Conservation (phyloP, 169 alveolate species). For the Eimeria necatrix region DNA sequence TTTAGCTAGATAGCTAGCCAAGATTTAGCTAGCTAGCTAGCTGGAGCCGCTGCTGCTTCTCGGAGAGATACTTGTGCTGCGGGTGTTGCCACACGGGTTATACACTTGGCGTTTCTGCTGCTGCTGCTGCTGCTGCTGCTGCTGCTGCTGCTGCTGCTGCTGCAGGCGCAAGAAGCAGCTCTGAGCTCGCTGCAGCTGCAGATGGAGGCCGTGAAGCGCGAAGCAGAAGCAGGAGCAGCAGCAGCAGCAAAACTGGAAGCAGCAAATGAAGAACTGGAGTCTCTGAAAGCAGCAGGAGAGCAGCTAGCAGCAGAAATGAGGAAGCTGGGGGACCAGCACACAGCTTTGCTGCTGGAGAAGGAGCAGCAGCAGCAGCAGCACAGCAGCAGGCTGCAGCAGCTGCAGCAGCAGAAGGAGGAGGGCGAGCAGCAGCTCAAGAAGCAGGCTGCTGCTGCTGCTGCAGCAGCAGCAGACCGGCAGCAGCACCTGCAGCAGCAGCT, state of each 20-base stretch:
- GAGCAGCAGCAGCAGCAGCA: slow-evolving; percentile 35
- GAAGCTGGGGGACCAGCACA: slow-evolving; percentile 75
- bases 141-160: slow-evolving; percentile 31
- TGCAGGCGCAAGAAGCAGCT: slow-evolving; percentile 74
- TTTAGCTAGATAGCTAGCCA: background rate
- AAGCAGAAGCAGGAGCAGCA: slow-evolving; percentile 38
- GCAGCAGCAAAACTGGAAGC: slow-evolving; percentile 16
- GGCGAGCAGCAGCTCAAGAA: slow-evolving; percentile 37
- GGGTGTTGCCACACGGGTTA: background rate
- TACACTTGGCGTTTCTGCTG: background rate
- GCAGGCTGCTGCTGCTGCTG: slow-evolving; percentile 30
- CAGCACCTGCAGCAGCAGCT: slow-evolving; percentile 45
- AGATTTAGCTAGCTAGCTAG: background rate
- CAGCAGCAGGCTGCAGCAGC: slow-evolving; percentile 46
- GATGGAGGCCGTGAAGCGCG: slow-evolving; percentile 23
- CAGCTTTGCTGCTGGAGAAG: slow-evolving; percentile 74
- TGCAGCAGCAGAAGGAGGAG: slow-evolving; percentile 70
- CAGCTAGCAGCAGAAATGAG: slow-evolving; percentile 50
- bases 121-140: slow-evolving; percentile 57
- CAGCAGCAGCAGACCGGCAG: slow-evolving; percentile 48
- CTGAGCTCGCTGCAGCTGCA: slow-evolving; percentile 45
- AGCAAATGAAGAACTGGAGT: background rate
- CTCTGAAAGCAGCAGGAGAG: slow-evolving; percentile 37
- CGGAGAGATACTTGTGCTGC: background rate
- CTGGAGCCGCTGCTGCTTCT: slow-evolving; percentile 20